These are phyloP conservation scores for Takakia lepidozioides DNA, from an alignment of 225 moss, liverwort and hornwort genomes.

Conservation along the genomic window DNA sequence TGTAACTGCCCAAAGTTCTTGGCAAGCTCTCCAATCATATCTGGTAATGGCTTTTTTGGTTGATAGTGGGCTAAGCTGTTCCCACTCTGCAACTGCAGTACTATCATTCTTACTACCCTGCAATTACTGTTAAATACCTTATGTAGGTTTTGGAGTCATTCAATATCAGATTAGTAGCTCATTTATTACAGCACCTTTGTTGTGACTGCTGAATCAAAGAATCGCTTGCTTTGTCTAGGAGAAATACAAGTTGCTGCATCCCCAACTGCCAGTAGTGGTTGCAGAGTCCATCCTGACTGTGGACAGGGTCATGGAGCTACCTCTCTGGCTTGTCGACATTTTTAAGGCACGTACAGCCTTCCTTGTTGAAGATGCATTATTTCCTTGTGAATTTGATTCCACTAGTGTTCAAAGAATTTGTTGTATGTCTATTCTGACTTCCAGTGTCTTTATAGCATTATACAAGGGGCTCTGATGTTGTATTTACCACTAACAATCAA, in stretches of 20 bases:
- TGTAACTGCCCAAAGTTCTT: constrained; percentile 61
- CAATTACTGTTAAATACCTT: no score
- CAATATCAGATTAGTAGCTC: no score
- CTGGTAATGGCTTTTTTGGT: constrained; percentile 26
- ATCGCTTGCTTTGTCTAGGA: constrained; percentile 23
- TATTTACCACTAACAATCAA: background rate
- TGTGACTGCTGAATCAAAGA: background rate
- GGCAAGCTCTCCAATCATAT: constrained; percentile 75
- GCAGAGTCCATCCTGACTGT: constrained; percentile 88
- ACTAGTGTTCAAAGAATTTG: background rate
- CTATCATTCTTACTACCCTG: no score
- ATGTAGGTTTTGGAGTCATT: no score
- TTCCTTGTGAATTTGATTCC: no score
- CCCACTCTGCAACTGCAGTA: no score
- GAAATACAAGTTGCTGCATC: constrained; percentile 68
- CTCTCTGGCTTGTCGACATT: constrained; percentile 86
- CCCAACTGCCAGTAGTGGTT: constrained; percentile 71
- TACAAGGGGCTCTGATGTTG: background rate
- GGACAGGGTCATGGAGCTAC: constrained; percentile 93
- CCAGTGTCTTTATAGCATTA: no score
- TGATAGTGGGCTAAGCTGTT: no score
- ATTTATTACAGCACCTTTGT: no score
- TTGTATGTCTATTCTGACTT: background rate
- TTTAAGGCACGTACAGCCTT: constrained; percentile 50
- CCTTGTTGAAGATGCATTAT: no score